A percentile compares a stretch with the other conserved stretches of the same genome.
phyloP scores from a whole-genome alignment of 1,284 basidiomycete species.

The Abortiporus biennis region DNA sequence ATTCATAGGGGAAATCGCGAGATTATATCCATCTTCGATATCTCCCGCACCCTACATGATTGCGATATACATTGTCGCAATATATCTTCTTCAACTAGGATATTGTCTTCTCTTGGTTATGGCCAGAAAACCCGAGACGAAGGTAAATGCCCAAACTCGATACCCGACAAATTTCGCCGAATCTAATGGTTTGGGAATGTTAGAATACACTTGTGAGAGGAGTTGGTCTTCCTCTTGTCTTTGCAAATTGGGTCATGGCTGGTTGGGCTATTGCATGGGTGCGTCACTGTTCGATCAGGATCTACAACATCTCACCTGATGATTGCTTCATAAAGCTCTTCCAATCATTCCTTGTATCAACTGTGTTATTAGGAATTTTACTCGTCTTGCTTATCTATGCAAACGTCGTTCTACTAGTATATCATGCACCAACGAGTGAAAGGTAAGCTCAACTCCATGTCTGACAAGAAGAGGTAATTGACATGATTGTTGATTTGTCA shows the following conservation, averaged over 20 bases:
- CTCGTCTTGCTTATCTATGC: conserved; percentile 58
- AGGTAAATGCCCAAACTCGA: conserved; percentile 36
- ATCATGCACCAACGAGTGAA: conserved; percentile 47
- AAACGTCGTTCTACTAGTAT: conserved; percentile 59
- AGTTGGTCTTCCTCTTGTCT: conserved; percentile 72
- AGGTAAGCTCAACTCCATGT: conserved; percentile 15
- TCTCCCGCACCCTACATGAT: conserved; percentile 65
- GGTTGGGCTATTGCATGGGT: conserved; percentile 83
- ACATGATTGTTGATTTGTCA: not conserved
- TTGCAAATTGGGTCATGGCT: conserved; percentile 81
- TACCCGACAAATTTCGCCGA: conserved; percentile 1
- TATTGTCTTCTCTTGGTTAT: conserved; percentile 76
- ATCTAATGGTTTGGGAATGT: not conserved
- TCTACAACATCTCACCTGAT: not conserved
- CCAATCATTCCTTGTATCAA: conserved; percentile 54
- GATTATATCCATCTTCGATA: conserved; percentile 62
- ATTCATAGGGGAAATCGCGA: conserved; percentile 43
- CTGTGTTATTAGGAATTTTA: conserved; percentile 55
- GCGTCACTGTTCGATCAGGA: conserved; percentile 12
- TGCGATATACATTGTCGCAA: conserved; percentile 55
- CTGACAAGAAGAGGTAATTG: too few species aligned
- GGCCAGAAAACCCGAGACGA: conserved; percentile 73
- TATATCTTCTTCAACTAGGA: conserved; percentile 66
- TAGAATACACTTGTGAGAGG: conserved; percentile 67
- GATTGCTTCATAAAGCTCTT: conserved; percentile 37